Evolutionary conservation across 495 filamentous ascomycete species (phyloP).

Genomic region (Corynascus novoguineensis): DNA sequence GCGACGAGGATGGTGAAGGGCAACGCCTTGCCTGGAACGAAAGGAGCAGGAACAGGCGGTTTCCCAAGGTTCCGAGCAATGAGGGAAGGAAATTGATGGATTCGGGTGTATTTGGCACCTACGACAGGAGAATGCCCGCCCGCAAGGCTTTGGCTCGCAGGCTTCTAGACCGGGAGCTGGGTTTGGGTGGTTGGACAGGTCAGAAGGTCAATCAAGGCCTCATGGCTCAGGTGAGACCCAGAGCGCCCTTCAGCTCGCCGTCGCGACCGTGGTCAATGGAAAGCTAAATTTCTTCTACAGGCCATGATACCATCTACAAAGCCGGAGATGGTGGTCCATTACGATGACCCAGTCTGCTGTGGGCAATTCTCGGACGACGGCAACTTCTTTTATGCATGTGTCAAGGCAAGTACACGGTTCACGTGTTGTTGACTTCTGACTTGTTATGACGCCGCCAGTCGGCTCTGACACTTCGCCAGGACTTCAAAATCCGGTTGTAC

Average conservation of each 20-base stretch:
- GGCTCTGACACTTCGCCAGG: conserved; percentile 28
- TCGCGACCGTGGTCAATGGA: too few relatives aligned
- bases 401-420: conserved; percentile 48
- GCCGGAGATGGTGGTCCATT: conserved; percentile 85
- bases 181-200: conserved; percentile 48
- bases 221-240: conserved; percentile 39
- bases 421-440: too few relatives aligned
- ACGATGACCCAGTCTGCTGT: conserved; percentile 78
- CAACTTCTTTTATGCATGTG: conserved; percentile 95
- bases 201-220: conserved; percentile 53
- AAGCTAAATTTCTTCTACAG: conserved; percentile 33
- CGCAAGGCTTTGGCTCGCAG: conserved; percentile 55
- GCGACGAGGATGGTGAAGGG: conserved; percentile 28
- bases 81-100: conserved; percentile 71
- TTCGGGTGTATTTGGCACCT: conserved; percentile 68
- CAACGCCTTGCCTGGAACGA: conserved; percentile 10
- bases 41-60: conserved; percentile 42
- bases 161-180: conserved; percentile 76
- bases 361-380: conserved; percentile 96
- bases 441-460: background rate
- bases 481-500: conserved; percentile 93
- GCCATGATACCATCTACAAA: conserved; percentile 63
- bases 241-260: background rate
- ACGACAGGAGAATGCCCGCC: conserved; percentile 47
- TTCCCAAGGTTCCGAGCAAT: conserved; percentile 74